Base-by-base conservation (phyloP, 495 filamentous ascomycete species). In the Achaetomiella virescens region DNA sequence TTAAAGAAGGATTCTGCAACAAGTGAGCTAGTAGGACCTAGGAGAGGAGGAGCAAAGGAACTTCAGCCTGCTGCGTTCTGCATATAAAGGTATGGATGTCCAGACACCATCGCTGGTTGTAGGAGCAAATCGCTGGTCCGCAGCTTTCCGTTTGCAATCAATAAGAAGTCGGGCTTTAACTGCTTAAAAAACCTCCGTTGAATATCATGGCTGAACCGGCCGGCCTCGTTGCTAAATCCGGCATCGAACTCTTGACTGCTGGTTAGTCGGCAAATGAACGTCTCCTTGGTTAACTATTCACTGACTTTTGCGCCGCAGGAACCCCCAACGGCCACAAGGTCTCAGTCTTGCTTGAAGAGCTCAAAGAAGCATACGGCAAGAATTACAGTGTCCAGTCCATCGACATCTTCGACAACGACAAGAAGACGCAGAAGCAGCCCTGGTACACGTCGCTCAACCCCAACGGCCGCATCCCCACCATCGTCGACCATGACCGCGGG, bases 391-490 rank as follows among this genome's bases (percentile, higher is more conserved):
- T 76, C 58, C 75, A 86, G 61, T 79, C 79, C 40, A 79, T 93
- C 61, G 81, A 88, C 56, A 82, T 95, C 57, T 65, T 62, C 43
- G 83, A 86, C 61, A 86, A 88, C 66, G 76, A 70, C 8, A 90
- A 95, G 59, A 93, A 95, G 62, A 81, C 91, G n/a, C n/a, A n/a
- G 59, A 95, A 95, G 62, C 81, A 92, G 70, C 78, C 80, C 58
- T 84, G 79, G 61, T 80, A 68, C 59, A 67, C 66, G 29, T 82
- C 79, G n/a, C 83, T 90, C 64, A 89, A 87, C 68, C 90, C 90
- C 59, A 93, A 95, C 66, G 90, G 90, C 58, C 87, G 89, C 52
- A 93, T 96, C 68, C 90, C 90, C 33, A 88, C 86, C 21, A 72
- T 96, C 38, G 85, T 87, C 43, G 90, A 95, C 72, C 70, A 75